Conservation (phyloP, 495 filamentous ascomycete genomes). For the Acidomyces sp. region DNA sequence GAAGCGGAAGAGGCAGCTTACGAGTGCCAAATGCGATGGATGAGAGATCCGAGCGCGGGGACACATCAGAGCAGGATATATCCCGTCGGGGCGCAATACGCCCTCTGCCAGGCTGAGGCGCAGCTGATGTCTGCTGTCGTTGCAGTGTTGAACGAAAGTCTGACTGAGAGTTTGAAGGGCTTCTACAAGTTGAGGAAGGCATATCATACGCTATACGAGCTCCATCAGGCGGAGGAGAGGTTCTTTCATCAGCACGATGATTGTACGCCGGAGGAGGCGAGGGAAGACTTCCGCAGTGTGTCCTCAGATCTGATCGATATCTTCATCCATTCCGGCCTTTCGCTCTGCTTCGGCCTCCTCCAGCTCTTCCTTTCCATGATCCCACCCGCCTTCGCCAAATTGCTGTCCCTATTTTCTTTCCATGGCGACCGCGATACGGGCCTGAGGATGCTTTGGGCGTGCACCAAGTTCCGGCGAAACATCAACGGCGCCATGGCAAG, state of each 20-base stretch:
- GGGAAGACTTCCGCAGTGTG: constrained; percentile 25
- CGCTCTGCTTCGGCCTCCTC: constrained; percentile 78
- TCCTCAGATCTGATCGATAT: constrained; percentile 42
- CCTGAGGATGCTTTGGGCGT: constrained; percentile 80
- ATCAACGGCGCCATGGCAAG: constrained; percentile 85
- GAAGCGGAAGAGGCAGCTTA: constrained; percentile 71
- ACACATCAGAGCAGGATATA: constrained; percentile 53
- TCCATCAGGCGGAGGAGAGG: constrained; percentile 50
- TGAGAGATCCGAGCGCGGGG: constrained; percentile 37
- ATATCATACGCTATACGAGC: constrained; percentile 66
- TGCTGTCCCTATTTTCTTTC: constrained; percentile 84
- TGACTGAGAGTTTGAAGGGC: constrained; percentile 80
- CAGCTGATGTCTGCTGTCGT: constrained; percentile 85
- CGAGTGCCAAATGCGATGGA: constrained; percentile 62
- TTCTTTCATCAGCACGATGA: constrained; percentile 28
- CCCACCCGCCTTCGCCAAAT: constrained; percentile 71
- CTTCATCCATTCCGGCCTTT: constrained; percentile 78
- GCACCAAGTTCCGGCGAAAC: constrained; percentile 63
- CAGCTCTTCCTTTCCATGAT: constrained; percentile 79
- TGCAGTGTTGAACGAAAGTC: constrained; percentile 77
- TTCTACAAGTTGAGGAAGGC: constrained; percentile 92
- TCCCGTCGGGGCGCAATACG: constrained; percentile 71
- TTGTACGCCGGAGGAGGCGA: constrained; percentile 34
- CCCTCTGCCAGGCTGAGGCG: constrained; percentile 62
- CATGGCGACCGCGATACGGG: constrained; percentile 78